Evolutionary conservation across 352 stramenopile genomes (phyloP).

Genomic region (Globisporangium cystogenes): DNA sequence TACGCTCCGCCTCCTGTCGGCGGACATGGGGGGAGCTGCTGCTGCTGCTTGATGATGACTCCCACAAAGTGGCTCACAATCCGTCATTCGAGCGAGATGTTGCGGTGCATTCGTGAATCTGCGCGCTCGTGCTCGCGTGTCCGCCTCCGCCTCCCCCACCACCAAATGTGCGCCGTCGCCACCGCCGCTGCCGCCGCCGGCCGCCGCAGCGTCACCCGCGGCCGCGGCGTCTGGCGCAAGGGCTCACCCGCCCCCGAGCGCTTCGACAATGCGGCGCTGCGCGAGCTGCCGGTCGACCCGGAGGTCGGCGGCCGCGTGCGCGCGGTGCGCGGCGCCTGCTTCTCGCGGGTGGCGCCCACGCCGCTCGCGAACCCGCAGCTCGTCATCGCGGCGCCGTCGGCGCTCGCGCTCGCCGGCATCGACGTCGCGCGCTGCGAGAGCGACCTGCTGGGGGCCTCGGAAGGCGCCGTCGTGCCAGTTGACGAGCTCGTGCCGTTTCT

Average conservation of each 20-base stretch:
- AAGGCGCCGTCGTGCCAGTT: conserved; percentile 21
- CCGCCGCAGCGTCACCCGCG: conserved; percentile 4
- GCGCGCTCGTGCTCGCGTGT: not conserved
- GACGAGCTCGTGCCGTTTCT: conserved; percentile 52
- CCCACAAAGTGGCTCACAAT: not conserved
- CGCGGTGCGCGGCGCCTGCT: conserved; percentile 48
- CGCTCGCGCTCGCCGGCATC: conserved; percentile 59
- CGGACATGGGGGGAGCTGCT: too few species aligned
- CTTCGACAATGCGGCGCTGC: conserved; percentile 66
- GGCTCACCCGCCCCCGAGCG: conserved; percentile 13
- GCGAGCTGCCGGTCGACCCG: conserved; percentile 51
- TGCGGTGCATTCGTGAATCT: not conserved
- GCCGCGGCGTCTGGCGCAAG: conserved; percentile 39
- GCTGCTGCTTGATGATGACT: not conserved
- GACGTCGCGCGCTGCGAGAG: conserved; percentile 17
- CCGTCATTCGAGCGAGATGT: not conserved
- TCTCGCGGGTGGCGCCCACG: conserved; percentile 55
- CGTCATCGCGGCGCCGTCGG: conserved; percentile 41
- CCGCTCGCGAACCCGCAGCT: conserved; percentile 52
- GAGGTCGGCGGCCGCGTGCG: conserved; percentile 51
- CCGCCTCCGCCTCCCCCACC: not conserved
- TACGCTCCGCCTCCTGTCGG: too few species aligned
- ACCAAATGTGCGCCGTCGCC: conserved; percentile 1
- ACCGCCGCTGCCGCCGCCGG: not conserved
- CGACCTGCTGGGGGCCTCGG: conserved; percentile 4